Conservation (phyloP, 352 stramenopile genomes). For the Blastocystis sp. region DNA sequence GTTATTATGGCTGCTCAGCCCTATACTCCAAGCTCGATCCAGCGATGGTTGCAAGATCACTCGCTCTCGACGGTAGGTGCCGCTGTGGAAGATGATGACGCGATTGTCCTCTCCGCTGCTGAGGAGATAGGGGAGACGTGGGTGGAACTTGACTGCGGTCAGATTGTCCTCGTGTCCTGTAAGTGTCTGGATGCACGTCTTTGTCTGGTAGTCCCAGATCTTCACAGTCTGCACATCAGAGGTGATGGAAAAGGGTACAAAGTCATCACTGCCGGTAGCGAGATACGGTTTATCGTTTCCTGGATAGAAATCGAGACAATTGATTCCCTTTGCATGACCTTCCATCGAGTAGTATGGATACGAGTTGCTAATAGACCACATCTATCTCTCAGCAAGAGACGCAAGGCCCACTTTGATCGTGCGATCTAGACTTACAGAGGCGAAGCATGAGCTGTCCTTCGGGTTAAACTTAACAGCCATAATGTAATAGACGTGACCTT, state of each 20-base stretch:
- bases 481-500: slow-evolving; percentile 89
- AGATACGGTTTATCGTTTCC: slow-evolving; percentile 96
- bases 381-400: background rate
- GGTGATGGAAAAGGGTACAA: background rate
- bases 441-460: slow-evolving; percentile 97
- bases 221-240: slow-evolving; percentile 78
- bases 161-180: slow-evolving; percentile 98
- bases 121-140: slow-evolving; percentile 91
- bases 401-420: slow-evolving; percentile 80
- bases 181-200: slow-evolving; percentile 93
- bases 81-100: slow-evolving; percentile 19
- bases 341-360: slow-evolving; percentile 85
- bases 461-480: slow-evolving; percentile 98
- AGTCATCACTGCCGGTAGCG: slow-evolving; percentile 84
- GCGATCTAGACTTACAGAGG: slow-evolving; percentile 88
- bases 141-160: slow-evolving; percentile 92
- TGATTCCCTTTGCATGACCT: slow-evolving; percentile 90
- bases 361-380: slow-evolving; percentile 79
- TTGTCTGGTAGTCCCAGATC: slow-evolving; percentile 99
- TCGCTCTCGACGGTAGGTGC: slow-evolving; percentile 27
- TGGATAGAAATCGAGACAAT: slow-evolving; percentile 97
- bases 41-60: slow-evolving; percentile 18
- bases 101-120: slow-evolving; percentile 87
- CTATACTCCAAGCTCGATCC: background rate
- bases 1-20: background rate